Percentiles rank a stretch among this genome's conserved stretches.
Evolutionary conservation across 768 basidiomycete species (phyloP).

Genomic region (Serpula lacrymans): DNA sequence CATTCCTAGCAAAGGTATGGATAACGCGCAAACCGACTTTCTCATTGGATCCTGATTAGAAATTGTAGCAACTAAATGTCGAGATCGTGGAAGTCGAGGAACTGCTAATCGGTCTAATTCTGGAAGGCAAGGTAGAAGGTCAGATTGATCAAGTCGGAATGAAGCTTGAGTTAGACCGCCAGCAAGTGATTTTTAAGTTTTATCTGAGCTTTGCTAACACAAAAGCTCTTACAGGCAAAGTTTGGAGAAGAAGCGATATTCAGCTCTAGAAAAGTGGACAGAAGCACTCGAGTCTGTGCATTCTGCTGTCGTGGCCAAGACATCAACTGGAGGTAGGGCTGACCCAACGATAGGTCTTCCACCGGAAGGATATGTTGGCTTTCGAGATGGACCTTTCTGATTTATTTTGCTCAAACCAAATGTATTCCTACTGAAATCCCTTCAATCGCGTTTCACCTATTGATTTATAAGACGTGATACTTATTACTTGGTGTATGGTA

Average conservation of each 20-base stretch:
- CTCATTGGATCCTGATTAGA: neutral
- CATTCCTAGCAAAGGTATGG: conserved; percentile 85
- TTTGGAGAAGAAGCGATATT: conserved; percentile 83
- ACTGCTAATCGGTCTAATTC: conserved; percentile 86
- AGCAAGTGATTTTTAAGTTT: conserved; percentile 46
- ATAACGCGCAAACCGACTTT: neutral
- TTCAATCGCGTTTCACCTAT: no score
- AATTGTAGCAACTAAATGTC: conserved; percentile 88
- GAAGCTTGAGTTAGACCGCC: conserved; percentile 84
- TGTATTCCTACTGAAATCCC: no score
- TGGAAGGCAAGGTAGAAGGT: conserved; percentile 97
- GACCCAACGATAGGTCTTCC: conserved; percentile 32
- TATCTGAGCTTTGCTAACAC: conserved; percentile 1
- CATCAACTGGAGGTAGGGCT: conserved; percentile 35
- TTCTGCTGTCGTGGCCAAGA: conserved; percentile 71
- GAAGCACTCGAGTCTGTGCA: conserved; percentile 78
- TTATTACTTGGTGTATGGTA: neutral
- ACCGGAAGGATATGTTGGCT: conserved; percentile 29
- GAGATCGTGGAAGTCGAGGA: conserved; percentile 89
- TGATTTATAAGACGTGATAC: neutral
- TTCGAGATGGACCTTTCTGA: conserved; percentile 25
- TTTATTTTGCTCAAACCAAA: conserved; percentile 1
- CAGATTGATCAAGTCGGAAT: conserved; percentile 96
- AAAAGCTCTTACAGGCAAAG: conserved; percentile 55
- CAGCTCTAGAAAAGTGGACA: conserved; percentile 79